Percentiles rank a stretch among this genome's conserved stretches.
Conservation (phyloP, 1,139 yeast genomes). For the Keqinozyma sinolaborantium region DNA sequence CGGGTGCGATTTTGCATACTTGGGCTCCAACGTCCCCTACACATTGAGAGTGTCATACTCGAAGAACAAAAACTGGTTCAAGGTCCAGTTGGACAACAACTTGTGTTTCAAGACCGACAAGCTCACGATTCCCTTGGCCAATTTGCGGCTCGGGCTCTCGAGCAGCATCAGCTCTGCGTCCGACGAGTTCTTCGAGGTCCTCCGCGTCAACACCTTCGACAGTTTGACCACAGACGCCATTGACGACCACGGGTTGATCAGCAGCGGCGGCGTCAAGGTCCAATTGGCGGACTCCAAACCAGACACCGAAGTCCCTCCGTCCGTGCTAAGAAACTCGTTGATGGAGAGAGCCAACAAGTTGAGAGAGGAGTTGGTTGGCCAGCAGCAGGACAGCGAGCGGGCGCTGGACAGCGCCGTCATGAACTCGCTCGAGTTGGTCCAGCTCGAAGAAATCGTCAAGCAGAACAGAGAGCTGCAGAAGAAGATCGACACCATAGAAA, state of each 20-base stretch:
- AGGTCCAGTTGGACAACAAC: slow-evolving; percentile 67
- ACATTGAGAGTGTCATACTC: slow-evolving; percentile 64
- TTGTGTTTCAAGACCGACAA: slow-evolving; percentile 64
- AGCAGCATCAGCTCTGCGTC: slow-evolving; percentile 36
- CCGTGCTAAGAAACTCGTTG: slow-evolving; percentile 29
- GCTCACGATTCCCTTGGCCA: slow-evolving; percentile 34
- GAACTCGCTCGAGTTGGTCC: slow-evolving; percentile 1
- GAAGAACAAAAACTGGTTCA: slow-evolving; percentile 37
- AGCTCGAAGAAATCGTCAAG: slow-evolving; percentile 3
- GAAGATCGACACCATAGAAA: slow-evolving; percentile 6
- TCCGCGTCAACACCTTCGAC: slow-evolving; percentile 53
- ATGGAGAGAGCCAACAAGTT: slow-evolving; percentile 33
- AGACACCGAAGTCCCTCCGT: slow-evolving; percentile 16
- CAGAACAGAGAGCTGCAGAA: slow-evolving; percentile 4
- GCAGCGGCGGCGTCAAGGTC: slow-evolving; percentile 37
- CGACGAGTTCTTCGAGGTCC: slow-evolving; percentile 58
- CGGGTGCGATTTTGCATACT: slow-evolving; percentile 54
- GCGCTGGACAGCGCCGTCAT: background rate
- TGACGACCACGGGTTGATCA: slow-evolving; percentile 55
- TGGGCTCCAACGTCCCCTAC: slow-evolving; percentile 66
- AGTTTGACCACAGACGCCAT: slow-evolving; percentile 51
- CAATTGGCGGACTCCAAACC: slow-evolving; percentile 2
- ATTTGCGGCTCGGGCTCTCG: slow-evolving; percentile 50
- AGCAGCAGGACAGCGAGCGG: slow-evolving; percentile 4
- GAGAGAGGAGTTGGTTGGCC: slow-evolving; percentile 17